Percentiles rank a stretch among this genome's conserved stretches.
Conservation (phyloP, 345 rosid genomes). For the Gossypium arboreum region DNA sequence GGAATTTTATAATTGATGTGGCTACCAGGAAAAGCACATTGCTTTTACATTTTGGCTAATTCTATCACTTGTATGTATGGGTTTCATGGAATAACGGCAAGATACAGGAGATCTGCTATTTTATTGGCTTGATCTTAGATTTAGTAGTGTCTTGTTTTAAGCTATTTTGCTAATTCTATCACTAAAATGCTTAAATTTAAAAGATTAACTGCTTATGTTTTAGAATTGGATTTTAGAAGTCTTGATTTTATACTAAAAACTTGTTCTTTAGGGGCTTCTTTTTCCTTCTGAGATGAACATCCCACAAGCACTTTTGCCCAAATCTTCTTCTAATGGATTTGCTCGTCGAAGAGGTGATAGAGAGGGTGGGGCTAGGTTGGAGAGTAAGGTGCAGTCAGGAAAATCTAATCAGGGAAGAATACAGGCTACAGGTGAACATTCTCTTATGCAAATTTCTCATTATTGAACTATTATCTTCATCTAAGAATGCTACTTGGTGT, state of each 20-base stretch:
- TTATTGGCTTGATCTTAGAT: neutral
- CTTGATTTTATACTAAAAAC: neutral
- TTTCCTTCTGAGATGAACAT: slow-evolving; percentile 32
- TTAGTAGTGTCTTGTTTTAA: neutral
- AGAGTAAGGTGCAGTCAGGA: slow-evolving; percentile 52
- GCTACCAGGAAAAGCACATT: neutral
- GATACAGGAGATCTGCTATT: neutral
- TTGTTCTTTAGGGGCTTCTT: neutral
- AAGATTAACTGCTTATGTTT: neutral
- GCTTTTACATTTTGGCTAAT: neutral
- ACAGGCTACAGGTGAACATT: slow-evolving; percentile 42
- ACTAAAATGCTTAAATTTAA: neutral
- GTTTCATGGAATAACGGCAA: neutral
- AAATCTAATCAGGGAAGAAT: slow-evolving; percentile 44
- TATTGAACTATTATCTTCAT: slow-evolving; percentile 10
- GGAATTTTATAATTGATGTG: neutral
- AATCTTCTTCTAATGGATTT: slow-evolving; percentile 60
- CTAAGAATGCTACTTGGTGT: slow-evolving; percentile 16
- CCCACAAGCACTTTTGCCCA: slow-evolving; percentile 52
- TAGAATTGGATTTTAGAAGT: neutral
- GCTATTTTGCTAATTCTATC: neutral
- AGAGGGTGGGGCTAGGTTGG: slow-evolving; percentile 47
- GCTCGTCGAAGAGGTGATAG: slow-evolving; percentile 55
- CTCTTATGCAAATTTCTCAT: slow-evolving; percentile 12
- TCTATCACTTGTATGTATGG: neutral